A percentile compares a stretch with the other conserved stretches of the same genome.
Conservation (phyloP, 768 basidiomycete genomes). For the Naganishia kalamii region DNA sequence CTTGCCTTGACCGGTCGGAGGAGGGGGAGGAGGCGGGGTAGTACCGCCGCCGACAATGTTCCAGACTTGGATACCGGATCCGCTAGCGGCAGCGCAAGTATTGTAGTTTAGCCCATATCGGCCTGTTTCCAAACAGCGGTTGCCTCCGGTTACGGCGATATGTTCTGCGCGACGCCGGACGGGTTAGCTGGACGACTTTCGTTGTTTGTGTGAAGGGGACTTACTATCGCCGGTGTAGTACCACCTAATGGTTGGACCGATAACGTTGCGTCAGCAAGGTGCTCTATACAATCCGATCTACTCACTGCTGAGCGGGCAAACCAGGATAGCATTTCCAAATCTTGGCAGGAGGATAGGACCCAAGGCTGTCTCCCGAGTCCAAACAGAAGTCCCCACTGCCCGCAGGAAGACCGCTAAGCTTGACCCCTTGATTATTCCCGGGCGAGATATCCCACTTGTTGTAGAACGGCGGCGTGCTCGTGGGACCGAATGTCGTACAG, state of each 20-base stretch:
- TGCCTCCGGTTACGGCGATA: too few relatives aligned
- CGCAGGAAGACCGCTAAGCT: not conserved
- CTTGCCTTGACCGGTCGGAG: not conserved
- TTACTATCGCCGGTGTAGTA: too few relatives aligned
- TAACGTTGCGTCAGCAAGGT: too few relatives aligned
- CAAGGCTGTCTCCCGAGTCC: not conserved
- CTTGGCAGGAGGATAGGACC: not conserved
- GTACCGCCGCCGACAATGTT: not conserved
- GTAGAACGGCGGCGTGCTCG: not conserved
- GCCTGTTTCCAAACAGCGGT: too few relatives aligned
- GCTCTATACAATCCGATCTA: too few relatives aligned
- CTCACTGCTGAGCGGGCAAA: conserved; percentile 1
- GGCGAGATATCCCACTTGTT: conserved; percentile 11
- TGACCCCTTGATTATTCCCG: not conserved
- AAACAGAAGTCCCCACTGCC: conserved; percentile 6
- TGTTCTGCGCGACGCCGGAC: too few relatives aligned
- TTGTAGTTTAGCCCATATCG: too few relatives aligned
- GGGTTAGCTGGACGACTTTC: too few relatives aligned
- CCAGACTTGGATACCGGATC: too few relatives aligned
- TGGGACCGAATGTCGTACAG: not conserved
- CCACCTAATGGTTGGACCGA: too few relatives aligned
- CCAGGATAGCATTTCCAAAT: conserved; percentile 8
- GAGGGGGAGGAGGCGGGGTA: not conserved
- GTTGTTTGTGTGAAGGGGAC: too few relatives aligned
- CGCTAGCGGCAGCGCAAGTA: too few relatives aligned